Conservation (phyloP, 371 early-diverging fungal genomes). For the Blyttiomyces sp. region DNA sequence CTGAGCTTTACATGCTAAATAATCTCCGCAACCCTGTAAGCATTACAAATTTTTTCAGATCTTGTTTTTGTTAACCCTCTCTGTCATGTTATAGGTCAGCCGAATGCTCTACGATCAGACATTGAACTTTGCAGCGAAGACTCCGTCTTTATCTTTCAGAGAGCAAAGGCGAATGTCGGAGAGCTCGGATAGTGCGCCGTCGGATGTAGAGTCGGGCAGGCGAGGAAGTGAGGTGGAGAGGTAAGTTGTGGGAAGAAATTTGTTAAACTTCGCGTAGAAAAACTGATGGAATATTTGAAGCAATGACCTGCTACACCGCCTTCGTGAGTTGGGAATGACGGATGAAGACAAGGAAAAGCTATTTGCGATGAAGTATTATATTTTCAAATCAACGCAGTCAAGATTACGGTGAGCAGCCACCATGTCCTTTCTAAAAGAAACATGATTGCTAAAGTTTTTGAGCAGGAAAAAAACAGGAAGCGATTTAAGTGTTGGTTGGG, state of each 20-base stretch:
- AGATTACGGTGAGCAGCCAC: slow-evolving; percentile 14
- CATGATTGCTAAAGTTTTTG: too few relatives aligned
- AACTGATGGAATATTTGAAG: not conserved
- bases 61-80: not conserved
- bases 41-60: not conserved
- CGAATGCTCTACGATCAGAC: slow-evolving; percentile 40
- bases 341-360: slow-evolving; percentile 74
- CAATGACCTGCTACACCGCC: slow-evolving; percentile 47
- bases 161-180: slow-evolving; percentile 3
- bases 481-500: too few relatives aligned
- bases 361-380: slow-evolving; percentile 69
- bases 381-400: slow-evolving; percentile 67
- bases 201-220: not conserved
- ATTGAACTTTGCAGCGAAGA: slow-evolving; percentile 22
- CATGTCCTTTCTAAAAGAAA: too few relatives aligned
- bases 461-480: too few relatives aligned
- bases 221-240: not conserved
- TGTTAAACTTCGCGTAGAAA: not conserved
- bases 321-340: slow-evolving; percentile 73
- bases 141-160: slow-evolving; percentile 6
- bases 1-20: slow-evolving; percentile 55
- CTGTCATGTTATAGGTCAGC: slow-evolving; percentile 14
- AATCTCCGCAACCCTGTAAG: slow-evolving; percentile 68
- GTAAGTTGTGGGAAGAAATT: slow-evolving; percentile 1
- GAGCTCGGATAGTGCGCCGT: too few relatives aligned